phyloP scores from a whole-genome alignment of 345 rosid genomes.

The Rhizophora mangle region DNA sequence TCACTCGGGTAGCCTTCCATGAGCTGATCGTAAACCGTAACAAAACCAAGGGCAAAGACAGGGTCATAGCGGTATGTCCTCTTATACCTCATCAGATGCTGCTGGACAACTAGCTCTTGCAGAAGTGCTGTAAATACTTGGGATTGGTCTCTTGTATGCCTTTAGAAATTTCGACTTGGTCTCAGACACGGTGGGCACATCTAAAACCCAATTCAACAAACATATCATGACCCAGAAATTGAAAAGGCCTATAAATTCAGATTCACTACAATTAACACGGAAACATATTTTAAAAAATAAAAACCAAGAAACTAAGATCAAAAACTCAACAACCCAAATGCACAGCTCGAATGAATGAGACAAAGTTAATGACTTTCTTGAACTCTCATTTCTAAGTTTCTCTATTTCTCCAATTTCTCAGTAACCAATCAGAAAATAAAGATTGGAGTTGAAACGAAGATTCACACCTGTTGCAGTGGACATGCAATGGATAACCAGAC shows the following conservation, averaged over 20 bases:
- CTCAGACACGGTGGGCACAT: slow-evolving; percentile 78
- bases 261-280: background rate
- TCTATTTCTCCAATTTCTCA: background rate
- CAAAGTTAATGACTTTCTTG: background rate
- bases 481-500: slow-evolving; percentile 59
- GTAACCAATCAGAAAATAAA: background rate
- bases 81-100: slow-evolving; percentile 91
- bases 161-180: slow-evolving; percentile 76
- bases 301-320: no score
- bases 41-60: slow-evolving; percentile 93
- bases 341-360: background rate
- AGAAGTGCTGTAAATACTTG: slow-evolving; percentile 77
- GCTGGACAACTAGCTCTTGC: slow-evolving; percentile 93
- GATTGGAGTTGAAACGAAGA: background rate
- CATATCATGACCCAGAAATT: slow-evolving; percentile 8
- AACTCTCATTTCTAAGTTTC: background rate
- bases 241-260: background rate
- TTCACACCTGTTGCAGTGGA: slow-evolving; percentile 47
- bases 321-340: no score
- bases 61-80: slow-evolving; percentile 74
- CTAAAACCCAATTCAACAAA: slow-evolving; percentile 36
- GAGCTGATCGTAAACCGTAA: slow-evolving; percentile 91
- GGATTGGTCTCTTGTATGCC: slow-evolving; percentile 86
- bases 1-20: slow-evolving; percentile 98
- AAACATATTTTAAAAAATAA: no score